These are phyloP conservation scores for Arthrobotrys entomopaga DNA, from an alignment of 2,329 filamentous ascomycete species.

Conservation along the genomic window DNA sequence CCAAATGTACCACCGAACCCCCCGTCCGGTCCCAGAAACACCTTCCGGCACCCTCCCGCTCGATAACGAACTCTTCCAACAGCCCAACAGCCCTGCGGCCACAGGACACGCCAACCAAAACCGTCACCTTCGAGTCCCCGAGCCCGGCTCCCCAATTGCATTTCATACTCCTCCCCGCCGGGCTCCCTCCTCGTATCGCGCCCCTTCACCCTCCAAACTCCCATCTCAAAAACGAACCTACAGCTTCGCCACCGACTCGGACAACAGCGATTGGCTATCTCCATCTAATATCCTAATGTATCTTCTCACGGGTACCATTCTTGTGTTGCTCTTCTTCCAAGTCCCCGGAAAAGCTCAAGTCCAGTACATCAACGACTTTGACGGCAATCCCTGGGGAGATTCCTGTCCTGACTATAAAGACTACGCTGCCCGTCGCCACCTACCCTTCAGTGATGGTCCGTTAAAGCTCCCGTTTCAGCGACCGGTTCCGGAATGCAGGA, in stretches of 20 bases:
- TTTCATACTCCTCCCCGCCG: constrained; percentile 40
- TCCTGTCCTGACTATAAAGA: constrained; percentile 74
- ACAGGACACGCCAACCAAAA: constrained; percentile 12
- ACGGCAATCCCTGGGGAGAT: constrained; percentile 58
- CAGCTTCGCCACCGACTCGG: constrained; percentile 9
- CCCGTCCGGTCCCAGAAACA: constrained; percentile 48
- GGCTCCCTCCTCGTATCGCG: constrained; percentile 34
- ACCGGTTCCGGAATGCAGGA: constrained; percentile 82
- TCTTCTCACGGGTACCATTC: constrained; percentile 32
- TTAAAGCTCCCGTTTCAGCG: constrained; percentile 85
- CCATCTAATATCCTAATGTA: constrained; percentile 48
- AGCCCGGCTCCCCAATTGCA: constrained; percentile 36
- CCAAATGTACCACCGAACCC: constrained; percentile 54
- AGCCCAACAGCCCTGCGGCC: constrained; percentile 4
- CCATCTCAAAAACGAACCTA: constrained; percentile 43
- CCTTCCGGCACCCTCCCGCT: constrained; percentile 42
- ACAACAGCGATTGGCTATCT: constrained; percentile 43
- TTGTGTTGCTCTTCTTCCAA: constrained; percentile 49
- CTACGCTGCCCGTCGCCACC: constrained; percentile 71
- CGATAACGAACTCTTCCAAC: constrained; percentile 51
- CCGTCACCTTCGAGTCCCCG: constrained; percentile 32
- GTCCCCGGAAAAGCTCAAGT: constrained; percentile 29
- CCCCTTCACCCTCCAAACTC: constrained; percentile 46
- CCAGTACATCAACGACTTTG: constrained; percentile 43
- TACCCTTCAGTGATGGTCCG: constrained; percentile 81